Base-by-base conservation (phyloP, 2,329 filamentous ascomycete species). In the Colletotrichum cereale region DNA sequence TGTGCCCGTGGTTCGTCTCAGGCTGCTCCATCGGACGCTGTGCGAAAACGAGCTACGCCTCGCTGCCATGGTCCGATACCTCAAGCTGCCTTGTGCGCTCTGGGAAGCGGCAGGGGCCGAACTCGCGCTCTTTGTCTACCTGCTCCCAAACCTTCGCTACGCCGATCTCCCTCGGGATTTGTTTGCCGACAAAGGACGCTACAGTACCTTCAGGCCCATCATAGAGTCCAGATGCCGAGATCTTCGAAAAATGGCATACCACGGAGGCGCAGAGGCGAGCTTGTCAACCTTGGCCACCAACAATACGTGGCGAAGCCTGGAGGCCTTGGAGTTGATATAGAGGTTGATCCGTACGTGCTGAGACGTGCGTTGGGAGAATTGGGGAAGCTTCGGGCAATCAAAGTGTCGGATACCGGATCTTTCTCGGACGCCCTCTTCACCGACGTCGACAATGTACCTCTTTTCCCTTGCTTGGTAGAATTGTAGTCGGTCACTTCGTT, bases 81-180 rank as follows among this genome's bases (percentile, higher is more conserved):
- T 98, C 77, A 97, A 97, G 84, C 90, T 94, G 70, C 94, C 96
- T 8, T 98, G 97, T 81, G 97, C 97, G 95, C 92, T 96, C 66
- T 90, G 96, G 69, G 94, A 98, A 83, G 93, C 93, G 1, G 92
- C 89, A 79, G 94, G 96, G 80, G 88, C 93, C 62, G 93, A 96
- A 74, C 88, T 98, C 60, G 95, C 95, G 12, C 90, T 95, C 60
- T 93, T 93, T 31, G 92, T 97, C 58, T 93, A 94, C 42, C 92
- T 95, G 29, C 86, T 95, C 57, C 93, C 94, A 34, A 95, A 95
- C 78, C 85, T 98, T 56, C 92, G 89, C 79, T 97, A 96, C 80
- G 92, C 97, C 75, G 96, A 98, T 81, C 87, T 98, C 11, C 96
- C 96, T 3, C 92, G 96, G 75, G 95, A 94, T 61, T 89, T 97